These are phyloP conservation scores for Nymphaea colorata DNA, from an alignment of 164 flowering plant species.

Conservation along the genomic window DNA sequence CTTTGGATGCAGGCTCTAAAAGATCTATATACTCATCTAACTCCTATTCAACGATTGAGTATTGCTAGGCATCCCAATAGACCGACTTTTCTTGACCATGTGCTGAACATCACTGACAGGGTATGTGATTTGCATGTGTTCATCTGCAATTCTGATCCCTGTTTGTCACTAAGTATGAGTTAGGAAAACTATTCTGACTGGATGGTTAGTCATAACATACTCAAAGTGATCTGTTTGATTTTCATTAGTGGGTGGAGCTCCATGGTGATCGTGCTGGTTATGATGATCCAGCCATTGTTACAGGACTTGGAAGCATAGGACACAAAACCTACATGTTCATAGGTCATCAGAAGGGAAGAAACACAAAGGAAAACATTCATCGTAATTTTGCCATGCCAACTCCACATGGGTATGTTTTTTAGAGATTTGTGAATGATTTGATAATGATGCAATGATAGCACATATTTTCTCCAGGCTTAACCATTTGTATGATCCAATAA, in stretches of 20 bases:
- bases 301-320: conserved; percentile 83
- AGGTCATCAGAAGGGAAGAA: conserved; percentile 96
- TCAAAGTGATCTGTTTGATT: background rate
- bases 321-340: conserved; percentile 83
- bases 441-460: background rate
- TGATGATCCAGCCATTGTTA: conserved; percentile 95
- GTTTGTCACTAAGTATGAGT: background rate
- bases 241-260: conserved; percentile 74
- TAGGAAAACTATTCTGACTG: background rate
- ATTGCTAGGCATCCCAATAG: conserved; percentile 95
- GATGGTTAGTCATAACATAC: background rate
- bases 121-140: conserved; percentile 18
- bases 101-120: conserved; percentile 83
- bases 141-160: background rate
- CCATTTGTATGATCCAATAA: background rate
- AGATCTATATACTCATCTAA: conserved; percentile 63
- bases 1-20: conserved; percentile 57
- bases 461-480: background rate
- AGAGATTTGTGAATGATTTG: background rate
- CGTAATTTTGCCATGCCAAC: conserved; percentile 99
- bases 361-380: conserved; percentile 83
- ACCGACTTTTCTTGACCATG: conserved; percentile 93
- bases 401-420: conserved; percentile 83
- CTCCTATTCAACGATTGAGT: conserved; percentile 83
- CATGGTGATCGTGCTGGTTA: conserved; percentile 98